A percentile compares a stretch with the other conserved stretches of the same genome.
Conservation (phyloP, 345 rosid species). For the Clarkia xantiana region DNA sequence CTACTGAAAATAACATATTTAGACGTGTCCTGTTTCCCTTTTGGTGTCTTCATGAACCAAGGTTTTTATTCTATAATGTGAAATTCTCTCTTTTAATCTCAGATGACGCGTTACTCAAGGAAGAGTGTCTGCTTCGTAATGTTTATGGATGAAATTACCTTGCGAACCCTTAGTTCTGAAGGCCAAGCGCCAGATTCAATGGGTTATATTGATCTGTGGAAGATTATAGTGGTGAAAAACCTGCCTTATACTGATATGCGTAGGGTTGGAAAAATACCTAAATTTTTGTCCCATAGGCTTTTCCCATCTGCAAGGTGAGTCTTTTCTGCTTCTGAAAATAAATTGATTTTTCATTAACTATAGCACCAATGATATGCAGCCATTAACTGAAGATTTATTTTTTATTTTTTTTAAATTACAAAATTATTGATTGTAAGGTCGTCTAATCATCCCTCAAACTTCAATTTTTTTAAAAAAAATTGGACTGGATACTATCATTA, state of each 20-base stretch:
- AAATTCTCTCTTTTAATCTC: constrained; percentile 12
- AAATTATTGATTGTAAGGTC: too few species aligned
- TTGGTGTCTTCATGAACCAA: too few species aligned
- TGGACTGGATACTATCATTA: too few species aligned
- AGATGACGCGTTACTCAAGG: constrained; percentile 79
- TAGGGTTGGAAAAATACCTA: constrained; percentile 94
- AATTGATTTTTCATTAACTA: too few species aligned
- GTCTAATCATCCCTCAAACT: too few species aligned
- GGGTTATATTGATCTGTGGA: constrained; percentile 92
- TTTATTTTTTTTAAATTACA: too few species aligned
- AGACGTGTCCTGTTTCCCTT: too few species aligned
- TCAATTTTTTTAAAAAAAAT: too few species aligned
- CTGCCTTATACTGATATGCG: constrained; percentile 83
- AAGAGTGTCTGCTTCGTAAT: constrained; percentile 95
- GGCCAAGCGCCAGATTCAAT: constrained; percentile 61
- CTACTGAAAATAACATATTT: too few species aligned
- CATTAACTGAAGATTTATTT: too few species aligned
- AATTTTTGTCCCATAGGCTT: constrained; percentile 74
- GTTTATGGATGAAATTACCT: constrained; percentile 76
- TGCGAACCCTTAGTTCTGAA: constrained; percentile 63
- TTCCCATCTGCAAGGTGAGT: constrained; percentile 94
- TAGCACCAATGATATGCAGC: too few species aligned
- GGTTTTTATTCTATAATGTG: background rate
- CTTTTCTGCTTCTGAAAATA: too few species aligned
- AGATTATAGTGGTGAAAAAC: constrained; percentile 77